These are phyloP conservation scores for Cordyceps fumosorosea DNA, from an alignment of 2,329 filamentous ascomycete genomes.

Conservation along the genomic window DNA sequence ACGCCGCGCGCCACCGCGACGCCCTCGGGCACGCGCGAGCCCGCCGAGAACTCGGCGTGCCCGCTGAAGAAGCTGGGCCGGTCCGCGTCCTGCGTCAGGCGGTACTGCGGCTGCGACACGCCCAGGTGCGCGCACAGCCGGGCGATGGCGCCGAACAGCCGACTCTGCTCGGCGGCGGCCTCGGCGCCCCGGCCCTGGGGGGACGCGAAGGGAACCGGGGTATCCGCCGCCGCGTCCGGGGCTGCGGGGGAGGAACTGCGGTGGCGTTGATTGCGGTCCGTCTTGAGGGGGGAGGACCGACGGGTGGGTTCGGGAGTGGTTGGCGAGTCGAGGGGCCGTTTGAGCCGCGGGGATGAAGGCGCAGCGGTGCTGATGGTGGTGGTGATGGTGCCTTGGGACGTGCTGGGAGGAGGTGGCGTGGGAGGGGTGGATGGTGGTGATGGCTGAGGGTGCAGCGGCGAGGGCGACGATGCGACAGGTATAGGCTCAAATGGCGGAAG, in stretches of 20 bases:
- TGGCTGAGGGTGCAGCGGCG: background rate
- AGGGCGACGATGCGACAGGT: background rate
- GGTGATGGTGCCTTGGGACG: background rate
- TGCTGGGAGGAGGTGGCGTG: background rate
- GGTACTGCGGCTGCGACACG: constrained; percentile 29
- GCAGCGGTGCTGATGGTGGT: background rate
- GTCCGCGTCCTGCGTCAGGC: constrained; percentile 18
- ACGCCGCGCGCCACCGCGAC: constrained; percentile 29
- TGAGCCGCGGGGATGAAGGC: background rate
- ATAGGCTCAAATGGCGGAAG: no score
- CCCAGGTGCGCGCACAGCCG: constrained; percentile 28
- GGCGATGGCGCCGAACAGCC: constrained; percentile 23
- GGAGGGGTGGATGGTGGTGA: background rate
- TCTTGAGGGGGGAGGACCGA: background rate
- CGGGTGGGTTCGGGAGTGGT: background rate
- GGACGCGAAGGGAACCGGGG: background rate
- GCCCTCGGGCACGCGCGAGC: constrained; percentile 23
- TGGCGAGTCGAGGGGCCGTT: background rate
- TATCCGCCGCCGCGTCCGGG: background rate
- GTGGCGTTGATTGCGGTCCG: background rate
- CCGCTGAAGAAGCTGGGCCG: constrained; percentile 30
- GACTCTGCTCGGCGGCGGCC: constrained; percentile 9
- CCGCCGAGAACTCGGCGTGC: constrained; percentile 26
- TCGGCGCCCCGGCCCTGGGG: constrained; percentile 9
- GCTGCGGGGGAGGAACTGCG: background rate